Percentiles rank a stretch among this genome's conserved stretches.
Evolutionary conservation across 768 basidiomycete species (phyloP).

Genomic region (Nevesoporus exiguus): DNA sequence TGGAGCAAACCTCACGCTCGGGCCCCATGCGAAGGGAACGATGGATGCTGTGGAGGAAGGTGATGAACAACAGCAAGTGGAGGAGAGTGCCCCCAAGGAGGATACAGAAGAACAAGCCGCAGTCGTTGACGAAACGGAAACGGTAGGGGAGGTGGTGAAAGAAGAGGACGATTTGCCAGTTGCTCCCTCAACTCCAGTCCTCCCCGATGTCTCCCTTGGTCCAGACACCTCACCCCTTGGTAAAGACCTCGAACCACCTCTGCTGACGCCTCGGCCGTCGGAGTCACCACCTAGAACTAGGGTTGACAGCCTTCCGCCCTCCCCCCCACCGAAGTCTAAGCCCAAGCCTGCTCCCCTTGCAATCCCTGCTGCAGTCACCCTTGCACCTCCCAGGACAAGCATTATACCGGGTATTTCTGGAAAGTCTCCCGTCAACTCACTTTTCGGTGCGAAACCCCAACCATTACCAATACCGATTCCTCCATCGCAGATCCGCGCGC

Average conservation of each 20-base stretch:
- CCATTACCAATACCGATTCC: conserved; percentile 28
- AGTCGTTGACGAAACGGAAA: neutral
- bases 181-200: conserved; percentile 4
- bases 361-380: conserved; percentile 4
- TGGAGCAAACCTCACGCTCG: conserved; percentile 21
- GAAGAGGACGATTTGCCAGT: neutral
- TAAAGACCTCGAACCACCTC: conserved; percentile 10
- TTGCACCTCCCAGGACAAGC: conserved; percentile 17
- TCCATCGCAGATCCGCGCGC: conserved; percentile 26
- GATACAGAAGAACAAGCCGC: neutral
- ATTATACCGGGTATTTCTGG: conserved; percentile 22
- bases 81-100: neutral
- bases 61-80: conserved; percentile 6
- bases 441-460: conserved; percentile 23
- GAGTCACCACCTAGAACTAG: conserved; percentile 7
- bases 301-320: conserved; percentile 18
- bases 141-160: neutral
- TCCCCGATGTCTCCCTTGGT: conserved; percentile 12
- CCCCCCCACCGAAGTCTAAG: conserved; percentile 24
- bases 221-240: conserved; percentile 10
- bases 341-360: conserved; percentile 13
- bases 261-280: neutral
- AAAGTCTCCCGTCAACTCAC: conserved; percentile 22
- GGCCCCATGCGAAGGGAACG: conserved; percentile 5
- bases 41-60: conserved; percentile 10